Evolutionary conservation across 331 rosid genomes (phyloP).

Genomic region (Malus hybrid): DNA sequence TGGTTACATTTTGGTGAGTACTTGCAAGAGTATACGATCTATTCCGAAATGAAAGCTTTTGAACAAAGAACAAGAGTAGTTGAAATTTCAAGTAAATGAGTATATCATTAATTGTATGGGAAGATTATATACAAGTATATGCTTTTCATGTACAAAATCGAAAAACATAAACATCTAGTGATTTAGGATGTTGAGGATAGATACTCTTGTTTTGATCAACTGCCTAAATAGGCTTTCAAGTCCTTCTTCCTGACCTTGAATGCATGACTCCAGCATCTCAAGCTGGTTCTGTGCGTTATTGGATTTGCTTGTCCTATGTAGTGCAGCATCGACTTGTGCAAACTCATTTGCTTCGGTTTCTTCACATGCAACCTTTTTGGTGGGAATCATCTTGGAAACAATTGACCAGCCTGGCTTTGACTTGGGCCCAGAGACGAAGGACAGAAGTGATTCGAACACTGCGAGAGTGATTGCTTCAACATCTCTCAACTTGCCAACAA

Average conservation of each 20-base stretch:
- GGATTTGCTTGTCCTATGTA: slow-evolving; percentile 6
- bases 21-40: background rate
- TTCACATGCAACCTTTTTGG: slow-evolving; percentile 21
- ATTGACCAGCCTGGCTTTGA: slow-evolving; percentile 24
- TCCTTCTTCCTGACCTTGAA: slow-evolving; percentile 20
- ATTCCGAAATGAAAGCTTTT: background rate
- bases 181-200: slow-evolving; percentile 28
- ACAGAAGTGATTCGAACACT: slow-evolving; percentile 28
- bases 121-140: background rate
- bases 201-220: slow-evolving; percentile 27
- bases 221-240: slow-evolving; percentile 19
- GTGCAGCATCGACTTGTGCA: slow-evolving; percentile 11
- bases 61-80: background rate
- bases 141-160: background rate
- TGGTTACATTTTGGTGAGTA: background rate
- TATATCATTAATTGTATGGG: background rate
- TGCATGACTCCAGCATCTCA: slow-evolving; percentile 16
- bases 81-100: background rate
- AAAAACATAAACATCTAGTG: slow-evolving; percentile 10
- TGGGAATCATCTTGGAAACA: slow-evolving; percentile 26
- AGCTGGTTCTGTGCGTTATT: slow-evolving; percentile 6
- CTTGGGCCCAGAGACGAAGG: slow-evolving; percentile 24
- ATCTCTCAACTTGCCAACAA: slow-evolving; percentile 26
- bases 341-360: slow-evolving; percentile 8
- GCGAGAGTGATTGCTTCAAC: slow-evolving; percentile 25